Base-by-base conservation (phyloP, 1,284 basidiomycete species). In the Tetrapyrgos nigripes region DNA sequence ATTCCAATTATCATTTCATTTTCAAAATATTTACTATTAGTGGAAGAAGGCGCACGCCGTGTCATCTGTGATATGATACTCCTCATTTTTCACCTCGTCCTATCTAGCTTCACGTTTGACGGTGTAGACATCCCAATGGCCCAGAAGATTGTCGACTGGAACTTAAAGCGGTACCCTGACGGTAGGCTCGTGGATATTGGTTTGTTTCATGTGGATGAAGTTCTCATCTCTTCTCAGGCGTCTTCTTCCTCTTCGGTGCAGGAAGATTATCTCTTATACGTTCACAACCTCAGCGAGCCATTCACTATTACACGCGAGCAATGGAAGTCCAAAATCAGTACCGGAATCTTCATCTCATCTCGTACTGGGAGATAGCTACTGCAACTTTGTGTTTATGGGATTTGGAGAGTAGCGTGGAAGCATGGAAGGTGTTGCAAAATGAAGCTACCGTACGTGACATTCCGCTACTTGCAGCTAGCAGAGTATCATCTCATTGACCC, bases 201-300 rank as follows among this genome's bases (percentile, higher is more conserved):
- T 50, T 23, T 29, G 35, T 24, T 43, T 17, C n/a, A 17, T n/a
- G 14, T 11, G 27, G 5, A 10, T 52, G 23, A 43, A 31, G 60
- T 44, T 59, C 44, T 48, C 31, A 31, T 43, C 23, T 26, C 43
- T 29, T 45, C 59, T 44, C 53, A 88, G 93, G 94, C 59, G 90
- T 96, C 31, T 97, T 98, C 78, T 98, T 96, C 86, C 86, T 98
- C 26, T 97, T 97, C 74, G 96, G 93, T 59, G 91, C 94, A 48
- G 96, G 96, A 6, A 86, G 96, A 4, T 83, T 97, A 40, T 84
- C 88, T 44, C 84, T 96, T 4, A 84, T 85, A 46, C 85, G 92
- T 62, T 89, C 90, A 11, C 89, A 93, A 67, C 95, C 96, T 0
- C 82, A 82, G 23, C 79, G 78, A 55, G 93, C 93, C 1, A 87